Evolutionary conservation across 2,329 filamentous ascomycete genomes (phyloP).

Genomic region (Pseudogymnoascus sp.): DNA sequence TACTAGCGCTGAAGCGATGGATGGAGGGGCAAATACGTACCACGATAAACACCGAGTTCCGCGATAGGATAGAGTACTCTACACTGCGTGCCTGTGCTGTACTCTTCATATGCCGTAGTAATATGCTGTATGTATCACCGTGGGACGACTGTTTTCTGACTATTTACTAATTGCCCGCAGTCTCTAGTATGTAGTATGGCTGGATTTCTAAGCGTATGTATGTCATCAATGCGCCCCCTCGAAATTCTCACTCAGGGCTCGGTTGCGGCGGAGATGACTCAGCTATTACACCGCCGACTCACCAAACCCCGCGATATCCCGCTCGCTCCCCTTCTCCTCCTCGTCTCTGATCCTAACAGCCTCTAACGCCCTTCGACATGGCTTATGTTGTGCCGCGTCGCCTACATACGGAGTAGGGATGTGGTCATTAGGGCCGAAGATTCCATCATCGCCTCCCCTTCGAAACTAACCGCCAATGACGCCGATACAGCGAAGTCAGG

Average conservation of each 20-base stretch:
- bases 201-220: background rate
- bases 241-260: slow-evolving; percentile 5
- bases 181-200: background rate
- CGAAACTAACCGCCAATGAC: background rate
- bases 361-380: background rate
- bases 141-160: background rate
- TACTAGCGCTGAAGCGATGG: slow-evolving; percentile 1
- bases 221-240: background rate
- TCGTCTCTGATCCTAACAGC: background rate
- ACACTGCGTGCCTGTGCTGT: background rate
- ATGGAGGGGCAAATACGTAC: slow-evolving; percentile 4
- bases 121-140: background rate
- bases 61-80: background rate
- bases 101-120: background rate
- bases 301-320: background rate
- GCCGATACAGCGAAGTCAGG: background rate
- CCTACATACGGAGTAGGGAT: background rate
- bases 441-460: slow-evolving; percentile 1
- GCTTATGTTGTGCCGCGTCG: background rate
- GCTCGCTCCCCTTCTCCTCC: background rate
- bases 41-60: slow-evolving; percentile 7
- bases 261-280: background rate
- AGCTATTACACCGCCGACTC: background rate
- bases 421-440: background rate
- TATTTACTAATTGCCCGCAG: background rate